Evolutionary conservation across 1,139 yeast genomes (phyloP), one percentile per base, ranked within the genome.

Genomic region (Taphrina deformans): DNA sequence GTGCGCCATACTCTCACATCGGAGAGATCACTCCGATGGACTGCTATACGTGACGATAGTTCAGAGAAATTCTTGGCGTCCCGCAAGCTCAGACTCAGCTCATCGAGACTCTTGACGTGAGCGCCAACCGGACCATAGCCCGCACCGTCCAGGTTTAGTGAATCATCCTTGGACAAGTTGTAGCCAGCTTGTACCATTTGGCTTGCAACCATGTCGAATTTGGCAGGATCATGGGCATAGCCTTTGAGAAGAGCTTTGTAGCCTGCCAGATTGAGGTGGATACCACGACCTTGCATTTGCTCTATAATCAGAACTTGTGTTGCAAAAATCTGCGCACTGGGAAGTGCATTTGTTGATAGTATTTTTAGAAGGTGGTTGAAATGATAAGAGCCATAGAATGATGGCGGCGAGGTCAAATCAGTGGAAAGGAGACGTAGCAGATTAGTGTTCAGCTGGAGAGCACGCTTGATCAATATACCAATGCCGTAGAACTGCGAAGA

Each of bases 111-210:
- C 48, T 12, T n/a, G 18, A 26, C 35, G 10, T 3, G 38, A 5
- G 7, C 35, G 5, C 14, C 35, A 16, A n/a, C 12, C n/a, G 10
- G 5, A 6, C 10, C 35, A 7, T 14, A 38, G 14, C 26, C 53
- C 12, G 35, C 21, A 4, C 18, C 23, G 16, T 2, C 16, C 6
- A 24, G 6, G 2, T n/a, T 1, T 2, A 16, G 21, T 2, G 12
- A 14, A 10, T 26, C 9, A 12, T 21, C 29, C 18, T 23, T n/a
- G 16, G 10, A 7, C 23, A 26, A 33, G 24, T 21, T 23, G 33
- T 38, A 27, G 35, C 58, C 58, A 23, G 58, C 58, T 18, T 35
- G 29, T 7, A 7, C 3, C 58, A 53, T 53, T n/a, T 38, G 31
- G 9, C 21, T 18, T n/a, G 14, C 27, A 6, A 53, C 14, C 1